Evolutionary conservation across 345 rosid genomes (phyloP), one percentile per base, ranked within the genome.

Genomic region (Gossypium rotundifolium): DNA sequence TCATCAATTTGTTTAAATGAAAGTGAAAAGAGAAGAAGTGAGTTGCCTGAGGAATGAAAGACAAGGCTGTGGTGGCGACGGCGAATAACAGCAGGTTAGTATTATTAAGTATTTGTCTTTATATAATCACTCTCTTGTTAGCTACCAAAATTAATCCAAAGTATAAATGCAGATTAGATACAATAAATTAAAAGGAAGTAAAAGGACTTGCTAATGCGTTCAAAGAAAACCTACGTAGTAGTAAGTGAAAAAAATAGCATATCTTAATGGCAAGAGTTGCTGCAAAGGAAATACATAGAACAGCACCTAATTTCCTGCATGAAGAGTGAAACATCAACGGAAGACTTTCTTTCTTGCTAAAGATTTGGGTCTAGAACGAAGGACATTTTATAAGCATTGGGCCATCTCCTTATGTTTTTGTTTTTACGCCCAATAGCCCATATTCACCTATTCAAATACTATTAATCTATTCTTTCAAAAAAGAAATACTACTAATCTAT

Each of bases 41-140:
- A 45, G 2, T 22, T 66, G 71, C 55, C 55, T 67, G n/a, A 48
- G 13, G 27, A 67, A 67, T 67, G 42, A 14, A 48, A 67, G 72
- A 48, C 57, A 48, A 67, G 23, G 27, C 14, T 22, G 7, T 57
- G 25, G 40, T 4, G 14, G 68, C 13, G 42, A 22, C 40, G 48
- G 7, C 7, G 53, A 46, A 13, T 14, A 20, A 10, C 59, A 16
- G 33, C 59, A 9, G 7, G n/a, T 65, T 66, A 7, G 6, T 45
- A 27, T 7, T 22, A 20, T 5, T 8, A 1, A 7, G 48, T 67
- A 67, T 46, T 13, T 48, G 38, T 57, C 4, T 10, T 9, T 57
- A 10, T 12, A 46, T 23, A 66, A 66, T 66, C 54, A 66, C 71
- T 67, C 57, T 29, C 16, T 48, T 14, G 14, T 68, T 49, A 38